A percentile compares a stretch with the other conserved stretches of the same genome.
Conservation (phyloP, 2,329 filamentous ascomycete species). For the Cladosporium velox region DNA sequence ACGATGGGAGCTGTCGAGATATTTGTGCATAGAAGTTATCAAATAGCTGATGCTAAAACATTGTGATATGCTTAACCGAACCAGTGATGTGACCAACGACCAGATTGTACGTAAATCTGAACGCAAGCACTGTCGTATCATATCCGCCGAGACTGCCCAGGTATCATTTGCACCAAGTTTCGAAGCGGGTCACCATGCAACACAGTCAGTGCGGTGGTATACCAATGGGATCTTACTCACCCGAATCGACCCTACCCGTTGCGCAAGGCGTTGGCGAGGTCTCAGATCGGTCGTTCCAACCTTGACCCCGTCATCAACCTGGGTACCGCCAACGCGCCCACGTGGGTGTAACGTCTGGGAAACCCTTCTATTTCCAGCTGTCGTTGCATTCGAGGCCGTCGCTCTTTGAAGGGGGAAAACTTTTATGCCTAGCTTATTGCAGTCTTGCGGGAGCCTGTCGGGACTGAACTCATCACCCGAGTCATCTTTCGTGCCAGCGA, state of each 20-base stretch:
- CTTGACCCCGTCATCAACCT: neutral
- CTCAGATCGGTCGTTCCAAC: neutral
- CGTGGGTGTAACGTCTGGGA: neutral
- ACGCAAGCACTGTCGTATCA: neutral
- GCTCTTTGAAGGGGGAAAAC: neutral
- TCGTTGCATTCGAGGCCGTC: neutral
- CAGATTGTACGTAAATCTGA: neutral
- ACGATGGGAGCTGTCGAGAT: neutral
- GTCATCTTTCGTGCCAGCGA: too few relatives aligned
- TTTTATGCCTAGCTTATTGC: neutral
- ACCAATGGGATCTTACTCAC: neutral
- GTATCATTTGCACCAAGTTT: neutral
- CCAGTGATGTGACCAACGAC: neutral
- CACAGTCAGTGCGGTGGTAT: neutral
- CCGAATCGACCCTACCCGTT: neutral
- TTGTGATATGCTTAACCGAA: neutral
- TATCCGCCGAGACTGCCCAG: neutral
- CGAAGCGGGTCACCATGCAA: neutral
- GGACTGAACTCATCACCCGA: neutral
- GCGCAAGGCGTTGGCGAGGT: neutral
- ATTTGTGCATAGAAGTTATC: neutral
- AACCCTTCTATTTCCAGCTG: neutral
- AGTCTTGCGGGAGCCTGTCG: neutral
- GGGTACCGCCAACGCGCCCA: neutral
- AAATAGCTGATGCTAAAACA: neutral